Conservation (phyloP, 2,329 filamentous ascomycete genomes). For the Bimuria novae-zelandiae region DNA sequence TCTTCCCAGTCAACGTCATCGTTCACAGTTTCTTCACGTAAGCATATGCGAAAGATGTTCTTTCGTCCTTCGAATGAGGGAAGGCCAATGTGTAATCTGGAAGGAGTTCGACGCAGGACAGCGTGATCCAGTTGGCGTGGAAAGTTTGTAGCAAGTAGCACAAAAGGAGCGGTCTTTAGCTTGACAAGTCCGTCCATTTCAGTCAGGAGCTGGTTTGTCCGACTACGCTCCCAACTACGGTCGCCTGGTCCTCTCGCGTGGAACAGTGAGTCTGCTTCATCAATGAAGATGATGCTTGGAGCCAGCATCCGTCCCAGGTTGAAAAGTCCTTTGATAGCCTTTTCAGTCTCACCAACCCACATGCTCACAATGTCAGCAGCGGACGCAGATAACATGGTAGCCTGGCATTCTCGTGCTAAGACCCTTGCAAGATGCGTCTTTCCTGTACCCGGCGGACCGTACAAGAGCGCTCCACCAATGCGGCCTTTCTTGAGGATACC, state of each 20-base stretch:
- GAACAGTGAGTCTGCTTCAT: conserved; percentile 88
- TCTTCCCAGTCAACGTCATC: neutral
- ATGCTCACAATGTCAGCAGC: conserved; percentile 97
- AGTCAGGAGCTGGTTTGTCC: conserved; percentile 1
- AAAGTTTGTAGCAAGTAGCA: conserved; percentile 4
- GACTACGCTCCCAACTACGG: neutral
- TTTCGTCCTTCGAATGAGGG: neutral
- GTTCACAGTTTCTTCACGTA: neutral
- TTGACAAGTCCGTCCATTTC: conserved; percentile 5
- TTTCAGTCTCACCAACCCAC: conserved; percentile 90
- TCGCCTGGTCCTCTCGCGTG: neutral
- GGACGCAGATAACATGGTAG: conserved; percentile 94
- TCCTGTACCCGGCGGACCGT: conserved; percentile 88
- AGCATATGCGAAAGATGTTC: neutral
- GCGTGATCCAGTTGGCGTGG: conserved; percentile 1
- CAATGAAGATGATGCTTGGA: conserved; percentile 96
- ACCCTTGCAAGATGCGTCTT: conserved; percentile 97
- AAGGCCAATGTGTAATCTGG: neutral
- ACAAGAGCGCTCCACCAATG: conserved; percentile 78
- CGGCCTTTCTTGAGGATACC: neutral
- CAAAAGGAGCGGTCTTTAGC: neutral
- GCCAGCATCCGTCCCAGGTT: conserved; percentile 96
- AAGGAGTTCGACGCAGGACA: conserved; percentile 1
- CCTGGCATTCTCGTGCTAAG: conserved; percentile 92
- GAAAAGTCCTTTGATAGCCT: conserved; percentile 97